Evolutionary conservation across 345 rosid genomes (phyloP).

Genomic region (Salix dunnii): DNA sequence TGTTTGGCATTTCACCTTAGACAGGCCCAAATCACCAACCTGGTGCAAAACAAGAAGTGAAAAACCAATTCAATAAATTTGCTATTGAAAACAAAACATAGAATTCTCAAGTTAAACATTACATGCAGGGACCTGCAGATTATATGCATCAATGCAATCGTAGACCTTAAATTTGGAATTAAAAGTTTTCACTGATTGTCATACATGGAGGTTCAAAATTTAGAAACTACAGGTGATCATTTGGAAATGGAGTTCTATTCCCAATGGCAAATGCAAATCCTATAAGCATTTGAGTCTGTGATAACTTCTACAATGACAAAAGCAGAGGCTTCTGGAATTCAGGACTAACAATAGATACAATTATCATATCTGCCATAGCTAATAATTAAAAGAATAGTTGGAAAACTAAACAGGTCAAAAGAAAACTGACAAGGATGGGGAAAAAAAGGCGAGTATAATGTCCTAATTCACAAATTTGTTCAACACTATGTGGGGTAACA

Average conservation of each 20-base stretch:
- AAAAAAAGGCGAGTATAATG: not conserved
- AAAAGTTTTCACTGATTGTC: not conserved
- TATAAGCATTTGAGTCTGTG: not conserved
- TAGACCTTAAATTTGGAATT: not conserved
- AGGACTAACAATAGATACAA: not conserved
- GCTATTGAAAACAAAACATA: not conserved
- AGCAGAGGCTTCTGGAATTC: not conserved
- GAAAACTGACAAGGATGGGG: not conserved
- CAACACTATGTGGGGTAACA: not conserved
- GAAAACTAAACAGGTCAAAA: not conserved
- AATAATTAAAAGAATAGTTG: not conserved
- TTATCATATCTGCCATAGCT: not conserved
- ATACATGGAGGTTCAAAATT: not conserved
- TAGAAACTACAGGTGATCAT: not conserved
- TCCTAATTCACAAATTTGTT: not conserved
- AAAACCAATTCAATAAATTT: not conserved
- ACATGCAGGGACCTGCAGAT: not conserved
- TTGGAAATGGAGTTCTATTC: not conserved
- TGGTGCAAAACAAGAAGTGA: conserved; percentile 19
- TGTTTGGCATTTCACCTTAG: conserved; percentile 62
- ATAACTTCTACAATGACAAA: not conserved
- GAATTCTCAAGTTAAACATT: not conserved
- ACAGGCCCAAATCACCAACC: conserved; percentile 67
- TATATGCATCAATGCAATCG: not conserved
- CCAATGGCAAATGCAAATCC: not conserved